Percentiles rank a stretch among this genome's conserved stretches.
Evolutionary conservation across 179 eudicot species (phyloP).

Genomic region (Silene noctiflora): DNA sequence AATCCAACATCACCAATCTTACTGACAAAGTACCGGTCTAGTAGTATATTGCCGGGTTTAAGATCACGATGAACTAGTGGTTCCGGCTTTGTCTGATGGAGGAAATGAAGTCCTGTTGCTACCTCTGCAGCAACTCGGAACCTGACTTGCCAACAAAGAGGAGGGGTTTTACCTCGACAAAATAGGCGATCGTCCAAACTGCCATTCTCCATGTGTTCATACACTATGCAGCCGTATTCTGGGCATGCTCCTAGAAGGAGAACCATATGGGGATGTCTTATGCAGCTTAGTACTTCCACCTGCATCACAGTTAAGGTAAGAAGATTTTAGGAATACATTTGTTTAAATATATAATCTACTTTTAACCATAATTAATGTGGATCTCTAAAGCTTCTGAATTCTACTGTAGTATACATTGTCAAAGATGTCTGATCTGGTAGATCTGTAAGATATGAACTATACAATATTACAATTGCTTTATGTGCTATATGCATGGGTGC

Average conservation of each 20-base stretch:
- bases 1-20: constrained; percentile 49
- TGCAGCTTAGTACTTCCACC: constrained; percentile 48
- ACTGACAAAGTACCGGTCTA: constrained; percentile 43
- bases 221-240: constrained; percentile 45
- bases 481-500: no score
- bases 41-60: constrained; percentile 42
- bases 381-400: no score
- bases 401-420: no score
- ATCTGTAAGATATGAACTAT: no score
- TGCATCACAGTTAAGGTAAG: constrained; percentile 27
- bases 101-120: constrained; percentile 44
- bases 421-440: no score
- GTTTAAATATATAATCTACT: no score
- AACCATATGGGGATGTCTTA: constrained; percentile 47
- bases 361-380: no score
- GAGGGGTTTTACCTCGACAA: constrained; percentile 34
- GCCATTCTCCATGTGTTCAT: constrained; percentile 47
- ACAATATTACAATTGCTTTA: no score
- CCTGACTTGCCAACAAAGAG: constrained; percentile 42
- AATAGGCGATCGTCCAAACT: constrained; percentile 40
- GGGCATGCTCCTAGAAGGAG: constrained; percentile 55
- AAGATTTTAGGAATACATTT: neutral
- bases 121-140: constrained; percentile 45
- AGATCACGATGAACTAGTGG: constrained; percentile 49
- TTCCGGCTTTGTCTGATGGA: constrained; percentile 51